Base-by-base conservation (phyloP, 2,329 filamentous ascomycete genomes). In the Spiromastix sp. region DNA sequence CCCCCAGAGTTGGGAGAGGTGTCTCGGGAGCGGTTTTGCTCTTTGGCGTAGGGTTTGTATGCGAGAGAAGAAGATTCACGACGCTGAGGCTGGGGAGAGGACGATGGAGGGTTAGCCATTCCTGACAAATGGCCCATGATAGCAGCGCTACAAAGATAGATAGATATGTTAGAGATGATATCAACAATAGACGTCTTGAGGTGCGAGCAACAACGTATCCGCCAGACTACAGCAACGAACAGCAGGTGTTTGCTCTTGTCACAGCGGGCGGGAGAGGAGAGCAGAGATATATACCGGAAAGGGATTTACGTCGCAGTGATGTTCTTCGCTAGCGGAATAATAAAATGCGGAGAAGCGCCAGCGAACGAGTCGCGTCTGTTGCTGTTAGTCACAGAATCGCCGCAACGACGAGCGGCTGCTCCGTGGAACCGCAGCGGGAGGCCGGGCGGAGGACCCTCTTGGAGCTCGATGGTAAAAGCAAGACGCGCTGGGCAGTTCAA, bases 1-100 rank as follows among this genome's bases (percentile, higher is more conserved):
- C n/a, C n/a, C n/a, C 53, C 48, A 8, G 59, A 56, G 29, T 49
- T 55, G 20, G 54, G 52, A 5, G 58, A 61, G 2, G 49, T 48
- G 33, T 48, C 50, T 38, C 51, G 52, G n/a, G 55, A 54, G 35
- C 44, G 32, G 17, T 38, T 27, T 9, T 43, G 30, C 8, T 37
- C 48, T 22, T 32, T 37, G 21, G 21, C 21, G 5, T 13, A 30
- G 44, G 28, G 17, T 39, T 40, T 17, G 46, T 42, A 13, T 19
- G 12, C 12, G 44, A 25, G 37, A 26, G 17, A 21, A 12, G 16
- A 17, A 32, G 36, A 35, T 29, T 34, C 32, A 38, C 43, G 32
- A 25, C 38, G 33, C 22, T 40, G 38, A 30, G 27, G 27, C 11
- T n/a, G 27, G 54, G 46, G 47, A 45, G 48, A 46, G 40, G 47